Base-by-base conservation (phyloP, 2,329 filamentous ascomycete species). In the Knoxdaviesia proteae region DNA sequence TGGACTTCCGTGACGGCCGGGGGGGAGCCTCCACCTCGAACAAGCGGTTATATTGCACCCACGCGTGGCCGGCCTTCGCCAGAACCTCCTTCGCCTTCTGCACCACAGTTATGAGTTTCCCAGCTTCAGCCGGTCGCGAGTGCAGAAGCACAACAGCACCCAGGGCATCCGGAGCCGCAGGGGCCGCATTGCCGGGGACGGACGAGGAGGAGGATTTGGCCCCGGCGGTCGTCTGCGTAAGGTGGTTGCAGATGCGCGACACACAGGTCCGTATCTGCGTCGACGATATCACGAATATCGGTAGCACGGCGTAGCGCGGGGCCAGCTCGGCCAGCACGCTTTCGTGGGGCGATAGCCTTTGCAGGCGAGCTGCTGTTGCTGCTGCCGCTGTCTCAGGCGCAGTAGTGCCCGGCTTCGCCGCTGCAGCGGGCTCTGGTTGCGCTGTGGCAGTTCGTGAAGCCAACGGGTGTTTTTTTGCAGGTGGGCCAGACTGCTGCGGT, bases 101-200 rank as follows among this genome's bases (percentile, higher is more conserved):
- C 38, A 67, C 66, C 39, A 84, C 68, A 4, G 71, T 77, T 50
- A 83, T 70, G 51, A 83, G 62, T 56, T 84, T 86, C 56, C 64
- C 65, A 2, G 71, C 65, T 3, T 73, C 67, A 7, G 54, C 46
- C 0, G 66, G 59, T 20, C 65, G 64, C 33, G 69, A 67, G 50
- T 71, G 62, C 11, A 75, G 55, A 36, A 75, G 53, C n/a, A 62
- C 61, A 9, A 64, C 51, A 7, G 56, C 7, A 1, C 35, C 33
- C 31, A 30, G 10, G 54, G 0, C 53, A 54, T 35, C 39, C 52
- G 49, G 30, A 45, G 46, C 5, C n/a, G 32, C 30, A 36, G 34
- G 1, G 4, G 29, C 20, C 20, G 20, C 20, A 20, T 20, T 20
- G 20, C 3, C 20, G 20, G 20, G 20, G 20, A 3, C 20, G 20